These are phyloP conservation scores for Microsporum audouinii DNA, from an alignment of 2,329 filamentous ascomycete species.

Conservation along the genomic window DNA sequence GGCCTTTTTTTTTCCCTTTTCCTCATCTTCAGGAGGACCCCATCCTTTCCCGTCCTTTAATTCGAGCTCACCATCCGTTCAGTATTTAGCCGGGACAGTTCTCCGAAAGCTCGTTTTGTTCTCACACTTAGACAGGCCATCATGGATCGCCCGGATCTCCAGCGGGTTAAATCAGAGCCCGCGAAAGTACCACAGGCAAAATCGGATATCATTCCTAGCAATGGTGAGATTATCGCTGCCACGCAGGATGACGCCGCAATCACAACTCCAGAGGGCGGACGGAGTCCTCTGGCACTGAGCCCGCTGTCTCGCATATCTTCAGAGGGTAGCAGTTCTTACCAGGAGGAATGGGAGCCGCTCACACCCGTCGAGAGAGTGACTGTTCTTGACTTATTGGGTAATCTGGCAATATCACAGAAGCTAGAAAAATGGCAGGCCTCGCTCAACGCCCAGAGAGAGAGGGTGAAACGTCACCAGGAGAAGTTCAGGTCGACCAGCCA, in stretches of 20 bases:
- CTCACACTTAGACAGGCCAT: not conserved
- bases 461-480: conserved; percentile 70
- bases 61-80: not conserved
- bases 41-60: not conserved
- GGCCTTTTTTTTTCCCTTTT: conserved; percentile 18
- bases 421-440: conserved; percentile 82
- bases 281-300: conserved; percentile 1
- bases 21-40: not conserved
- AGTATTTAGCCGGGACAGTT: not conserved
- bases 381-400: conserved; percentile 87
- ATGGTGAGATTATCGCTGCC: conserved; percentile 3
- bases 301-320: conserved; percentile 52
- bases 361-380: conserved; percentile 82
- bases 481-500: conserved; percentile 64
- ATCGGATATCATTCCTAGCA: not conserved
- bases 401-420: conserved; percentile 76
- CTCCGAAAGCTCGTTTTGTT: not conserved
- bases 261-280: not conserved
- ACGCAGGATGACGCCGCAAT: not conserved
- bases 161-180: conserved; percentile 8
- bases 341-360: conserved; percentile 77
- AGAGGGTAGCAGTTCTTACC: conserved; percentile 72
- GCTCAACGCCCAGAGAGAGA: conserved; percentile 70
- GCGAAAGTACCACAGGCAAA: conserved; percentile 4
- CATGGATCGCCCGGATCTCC: not conserved